Evolutionary conservation across 805 yeast genomes (phyloP).

Genomic region (Jamesozyma gamospora): DNA sequence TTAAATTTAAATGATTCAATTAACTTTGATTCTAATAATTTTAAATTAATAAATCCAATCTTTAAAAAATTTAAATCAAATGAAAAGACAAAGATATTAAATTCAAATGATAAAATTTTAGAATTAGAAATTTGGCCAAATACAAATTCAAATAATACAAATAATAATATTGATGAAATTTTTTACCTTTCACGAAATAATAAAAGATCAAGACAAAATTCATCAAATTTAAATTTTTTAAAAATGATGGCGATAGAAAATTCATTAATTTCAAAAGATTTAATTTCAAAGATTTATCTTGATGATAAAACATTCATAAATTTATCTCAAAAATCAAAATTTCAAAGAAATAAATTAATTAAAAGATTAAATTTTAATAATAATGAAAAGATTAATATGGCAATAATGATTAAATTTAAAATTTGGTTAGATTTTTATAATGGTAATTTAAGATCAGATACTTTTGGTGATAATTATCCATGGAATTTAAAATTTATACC

Average conservation of each 20-base stretch:
- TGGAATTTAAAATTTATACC: constrained; percentile 17
- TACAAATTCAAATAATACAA: background rate
- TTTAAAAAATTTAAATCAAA: constrained; percentile 11
- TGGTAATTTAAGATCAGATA: constrained; percentile 19
- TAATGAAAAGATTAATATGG: constrained; percentile 23
- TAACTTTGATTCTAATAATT: constrained; percentile 12
- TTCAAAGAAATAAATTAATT: background rate
- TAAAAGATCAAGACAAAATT: constrained; percentile 19
- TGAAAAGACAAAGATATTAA: constrained; percentile 5
- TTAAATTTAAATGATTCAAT: constrained; percentile 15
- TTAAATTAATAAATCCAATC: constrained; percentile 14
- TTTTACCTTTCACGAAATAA: constrained; percentile 10
- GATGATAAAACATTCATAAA: constrained; percentile 22
- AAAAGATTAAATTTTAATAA: constrained; percentile 9
- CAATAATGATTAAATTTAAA: constrained; percentile 24
- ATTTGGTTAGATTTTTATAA: constrained; percentile 23
- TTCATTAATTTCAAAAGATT: constrained; percentile 13
- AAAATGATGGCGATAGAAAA: constrained; percentile 25
- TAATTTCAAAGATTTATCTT: constrained; percentile 24
- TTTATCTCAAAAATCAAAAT: constrained; percentile 6
- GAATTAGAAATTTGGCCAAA: constrained; percentile 26
- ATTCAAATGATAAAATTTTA: background rate
- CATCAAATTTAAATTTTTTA: constrained; percentile 22
- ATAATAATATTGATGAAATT: background rate
- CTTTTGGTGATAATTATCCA: constrained; percentile 23